Conservation (phyloP, 371 early-diverging fungal species). For the Capillidium heterosporum region DNA sequence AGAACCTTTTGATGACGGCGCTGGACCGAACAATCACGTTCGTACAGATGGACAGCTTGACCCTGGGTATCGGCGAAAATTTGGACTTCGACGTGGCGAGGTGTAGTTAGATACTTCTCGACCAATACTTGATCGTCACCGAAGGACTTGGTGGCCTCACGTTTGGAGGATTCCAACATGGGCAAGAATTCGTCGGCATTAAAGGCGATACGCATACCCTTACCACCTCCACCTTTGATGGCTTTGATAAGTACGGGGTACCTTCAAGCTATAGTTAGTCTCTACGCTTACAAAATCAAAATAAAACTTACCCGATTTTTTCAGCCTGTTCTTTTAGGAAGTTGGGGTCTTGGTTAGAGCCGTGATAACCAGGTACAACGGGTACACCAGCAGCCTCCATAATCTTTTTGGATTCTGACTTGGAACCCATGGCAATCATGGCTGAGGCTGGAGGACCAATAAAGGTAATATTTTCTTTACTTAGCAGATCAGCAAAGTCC, state of each 20-base stretch:
- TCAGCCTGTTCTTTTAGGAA: slow-evolving; percentile 57
- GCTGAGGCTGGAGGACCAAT: slow-evolving; percentile 86
- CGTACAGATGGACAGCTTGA: slow-evolving; percentile 81
- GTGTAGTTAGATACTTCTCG: slow-evolving; percentile 73
- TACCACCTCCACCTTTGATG: slow-evolving; percentile 93
- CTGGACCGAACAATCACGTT: slow-evolving; percentile 95
- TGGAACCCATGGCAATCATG: slow-evolving; percentile 91
- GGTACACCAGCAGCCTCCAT: slow-evolving; percentile 79
- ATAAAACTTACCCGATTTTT: slow-evolving; percentile 34
- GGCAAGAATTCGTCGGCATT: slow-evolving; percentile 55
- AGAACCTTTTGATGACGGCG: slow-evolving; percentile 94
- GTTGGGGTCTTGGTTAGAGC: slow-evolving; percentile 62
- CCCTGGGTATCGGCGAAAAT: slow-evolving; percentile 82
- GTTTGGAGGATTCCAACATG: slow-evolving; percentile 65
- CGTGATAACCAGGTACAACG: slow-evolving; percentile 89
- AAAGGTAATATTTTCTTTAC: slow-evolving; percentile 43
- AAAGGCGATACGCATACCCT: slow-evolving; percentile 83
- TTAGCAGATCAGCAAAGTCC: slow-evolving; percentile 64
- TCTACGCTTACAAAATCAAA: not conserved
- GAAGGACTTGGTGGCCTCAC: slow-evolving; percentile 81
- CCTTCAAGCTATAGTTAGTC: not conserved
- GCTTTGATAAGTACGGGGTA: slow-evolving; percentile 95
- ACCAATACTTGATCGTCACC: slow-evolving; percentile 78
- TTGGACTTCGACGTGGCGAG: slow-evolving; percentile 93
- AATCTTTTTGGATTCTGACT: slow-evolving; percentile 84